Percentiles rank a stretch among this genome's conserved stretches.
Evolutionary conservation across 495 filamentous ascomycete genomes (phyloP).

Genomic region (Xylaria flabelliformis): DNA sequence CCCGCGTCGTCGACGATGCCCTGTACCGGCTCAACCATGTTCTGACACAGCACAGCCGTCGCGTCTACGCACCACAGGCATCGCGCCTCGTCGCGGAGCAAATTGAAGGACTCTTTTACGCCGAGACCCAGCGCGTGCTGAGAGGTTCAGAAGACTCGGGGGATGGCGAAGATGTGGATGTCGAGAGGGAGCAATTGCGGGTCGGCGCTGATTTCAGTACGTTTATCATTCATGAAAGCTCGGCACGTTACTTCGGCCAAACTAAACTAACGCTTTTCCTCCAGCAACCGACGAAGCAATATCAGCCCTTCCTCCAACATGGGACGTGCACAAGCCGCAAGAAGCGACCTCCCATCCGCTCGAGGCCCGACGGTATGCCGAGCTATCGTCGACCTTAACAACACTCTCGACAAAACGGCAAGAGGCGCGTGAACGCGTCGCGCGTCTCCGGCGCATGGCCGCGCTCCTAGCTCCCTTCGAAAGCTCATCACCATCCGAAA

Average conservation of each 20-base stretch:
- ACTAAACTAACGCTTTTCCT: not conserved
- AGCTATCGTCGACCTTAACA: conserved; percentile 58
- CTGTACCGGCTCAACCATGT: conserved; percentile 66
- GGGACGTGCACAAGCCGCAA: conserved; percentile 41
- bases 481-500: conserved; percentile 5
- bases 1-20: conserved; percentile 55
- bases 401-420: conserved; percentile 59
- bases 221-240: not conserved
- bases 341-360: conserved; percentile 41
- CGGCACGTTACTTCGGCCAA: too few relatives aligned
- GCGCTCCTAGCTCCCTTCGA: conserved; percentile 65
- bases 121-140: conserved; percentile 49
- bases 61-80: conserved; percentile 76
- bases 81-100: conserved; percentile 83
- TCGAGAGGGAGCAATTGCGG: conserved; percentile 38
- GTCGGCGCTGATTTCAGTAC: conserved; percentile 49
- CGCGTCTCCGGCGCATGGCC: conserved; percentile 62
- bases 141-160: conserved; percentile 35
- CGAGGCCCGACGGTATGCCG: conserved; percentile 57
- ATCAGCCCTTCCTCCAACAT: conserved; percentile 50
- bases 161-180: conserved; percentile 48
- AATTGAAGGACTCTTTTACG: conserved; percentile 75
- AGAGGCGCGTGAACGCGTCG: conserved; percentile 60
- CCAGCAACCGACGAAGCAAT: conserved; percentile 52
- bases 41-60: conserved; percentile 71